A percentile compares a stretch with the other conserved stretches of the same genome.
These are phyloP conservation scores for Trichopus zeylanicus DNA, from an alignment of 116 monocot genomes.

Conservation along the genomic window DNA sequence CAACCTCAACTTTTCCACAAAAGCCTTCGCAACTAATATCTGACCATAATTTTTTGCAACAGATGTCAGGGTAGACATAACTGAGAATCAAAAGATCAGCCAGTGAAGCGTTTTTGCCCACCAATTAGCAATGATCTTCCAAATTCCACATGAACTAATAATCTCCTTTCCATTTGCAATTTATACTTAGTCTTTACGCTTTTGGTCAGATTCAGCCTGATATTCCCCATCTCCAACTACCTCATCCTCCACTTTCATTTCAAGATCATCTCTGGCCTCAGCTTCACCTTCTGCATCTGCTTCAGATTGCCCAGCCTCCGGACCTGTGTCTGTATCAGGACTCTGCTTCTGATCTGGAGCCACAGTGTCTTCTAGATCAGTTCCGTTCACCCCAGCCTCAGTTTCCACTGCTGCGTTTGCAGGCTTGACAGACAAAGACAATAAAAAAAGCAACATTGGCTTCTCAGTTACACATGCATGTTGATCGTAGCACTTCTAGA, in stretches of 20 bases:
- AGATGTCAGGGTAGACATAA: too few relatives aligned
- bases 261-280: slow-evolving; percentile 5
- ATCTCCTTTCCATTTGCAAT: too few relatives aligned
- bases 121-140: too few relatives aligned
- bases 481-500: too few relatives aligned
- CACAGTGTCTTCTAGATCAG: slow-evolving; percentile 47
- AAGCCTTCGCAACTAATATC: too few relatives aligned
- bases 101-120: too few relatives aligned
- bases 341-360: slow-evolving; percentile 58
- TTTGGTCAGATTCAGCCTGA: slow-evolving; percentile 8
- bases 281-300: slow-evolving; percentile 38
- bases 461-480: background rate
- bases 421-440: slow-evolving; percentile 23
- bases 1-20: too few relatives aligned
- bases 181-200: too few relatives aligned
- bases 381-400: slow-evolving; percentile 46
- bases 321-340: slow-evolving; percentile 45
- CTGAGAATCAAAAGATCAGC: too few relatives aligned
- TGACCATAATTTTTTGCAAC: too few relatives aligned
- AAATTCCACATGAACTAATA: too few relatives aligned
- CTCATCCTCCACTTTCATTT: slow-evolving; percentile 11
- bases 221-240: slow-evolving; percentile 14
- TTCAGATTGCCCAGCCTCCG: slow-evolving; percentile 60
- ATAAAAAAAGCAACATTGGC: background rate
- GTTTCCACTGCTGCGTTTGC: slow-evolving; percentile 35